Evolutionary conservation across 2,329 filamentous ascomycete species (phyloP).

Genomic region (Epichloe uncinata): DNA sequence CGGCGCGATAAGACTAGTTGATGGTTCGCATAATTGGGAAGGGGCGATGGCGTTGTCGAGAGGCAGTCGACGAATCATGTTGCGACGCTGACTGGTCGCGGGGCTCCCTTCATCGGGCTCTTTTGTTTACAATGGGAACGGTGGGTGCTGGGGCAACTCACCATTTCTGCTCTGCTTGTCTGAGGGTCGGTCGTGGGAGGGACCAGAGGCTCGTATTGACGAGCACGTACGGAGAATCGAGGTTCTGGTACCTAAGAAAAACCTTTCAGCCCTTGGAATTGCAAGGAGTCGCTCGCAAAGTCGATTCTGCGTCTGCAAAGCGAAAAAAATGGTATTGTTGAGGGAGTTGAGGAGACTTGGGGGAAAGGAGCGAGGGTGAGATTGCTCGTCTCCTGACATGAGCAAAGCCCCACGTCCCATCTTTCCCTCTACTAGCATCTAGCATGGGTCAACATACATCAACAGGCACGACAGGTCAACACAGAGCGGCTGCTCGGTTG

Average conservation of each 20-base stretch:
- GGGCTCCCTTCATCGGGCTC: constrained; percentile 3
- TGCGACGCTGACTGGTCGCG: constrained; percentile 2
- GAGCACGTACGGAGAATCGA: neutral
- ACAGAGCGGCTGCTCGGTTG: neutral
- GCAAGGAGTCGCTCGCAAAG: neutral
- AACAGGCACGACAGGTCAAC: neutral
- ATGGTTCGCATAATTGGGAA: neutral
- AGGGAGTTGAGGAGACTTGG: neutral
- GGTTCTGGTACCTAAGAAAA: neutral
- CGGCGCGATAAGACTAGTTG: neutral
- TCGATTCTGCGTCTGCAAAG: neutral
- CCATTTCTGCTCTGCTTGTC: constrained; percentile 2
- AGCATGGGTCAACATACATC: neutral
- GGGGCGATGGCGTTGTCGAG: neutral
- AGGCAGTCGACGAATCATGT: constrained; percentile 5
- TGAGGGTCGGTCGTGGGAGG: neutral
- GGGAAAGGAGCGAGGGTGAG: neutral
- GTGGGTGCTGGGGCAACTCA: constrained; percentile 7
- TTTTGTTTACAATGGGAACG: constrained; percentile 6
- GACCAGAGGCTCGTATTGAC: neutral
- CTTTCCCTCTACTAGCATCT: neutral
- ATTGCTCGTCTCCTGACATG: constrained; percentile 2
- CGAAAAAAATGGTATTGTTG: neutral
- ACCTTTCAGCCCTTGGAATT: neutral
- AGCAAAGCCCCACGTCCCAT: constrained; percentile 1